Evolutionary conservation across 2,329 filamentous ascomycete genomes (phyloP).

Genomic region (Trichoderma sp.): DNA sequence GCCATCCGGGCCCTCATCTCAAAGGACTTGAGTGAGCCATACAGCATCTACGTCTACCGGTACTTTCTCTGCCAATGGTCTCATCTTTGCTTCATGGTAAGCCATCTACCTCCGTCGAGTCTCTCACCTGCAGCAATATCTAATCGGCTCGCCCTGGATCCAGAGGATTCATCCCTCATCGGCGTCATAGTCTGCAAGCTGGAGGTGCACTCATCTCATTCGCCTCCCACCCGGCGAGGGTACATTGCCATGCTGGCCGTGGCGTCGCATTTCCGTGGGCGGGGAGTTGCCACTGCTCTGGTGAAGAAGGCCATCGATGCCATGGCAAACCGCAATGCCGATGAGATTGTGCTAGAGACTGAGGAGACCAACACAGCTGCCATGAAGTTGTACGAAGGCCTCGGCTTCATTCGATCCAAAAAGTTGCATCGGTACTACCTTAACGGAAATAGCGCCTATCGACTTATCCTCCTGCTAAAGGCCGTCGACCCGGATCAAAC

Average conservation of each 20-base stretch:
- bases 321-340: slow-evolving; percentile 81
- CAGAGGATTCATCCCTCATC: slow-evolving; percentile 65
- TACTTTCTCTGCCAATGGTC: slow-evolving; percentile 99
- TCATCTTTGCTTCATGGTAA: slow-evolving; percentile 92
- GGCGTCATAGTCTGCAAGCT: slow-evolving; percentile 96
- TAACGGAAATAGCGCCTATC: slow-evolving; percentile 93
- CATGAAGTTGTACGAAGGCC: slow-evolving; percentile 86
- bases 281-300: slow-evolving; percentile 83
- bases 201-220: slow-evolving; percentile 83
- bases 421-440: slow-evolving; percentile 93
- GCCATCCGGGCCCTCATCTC: slow-evolving; percentile 91
- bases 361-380: slow-evolving; percentile 90
- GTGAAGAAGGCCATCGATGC: slow-evolving; percentile 90
- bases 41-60: slow-evolving; percentile 98
- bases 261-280: slow-evolving; percentile 73
- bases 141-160: slow-evolving; percentile 50
- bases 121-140: neutral
- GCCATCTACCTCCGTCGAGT: neutral
- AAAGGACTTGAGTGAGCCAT: slow-evolving; percentile 94
- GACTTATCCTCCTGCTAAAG: slow-evolving; percentile 80
- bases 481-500: slow-evolving; percentile 44
- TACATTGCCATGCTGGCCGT: slow-evolving; percentile 99
- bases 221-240: slow-evolving; percentile 71
- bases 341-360: slow-evolving; percentile 95
- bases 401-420: slow-evolving; percentile 92